Evolutionary conservation across 83 land plant species (phyloP).

Genomic region (Diphasiastrum complanatum): DNA sequence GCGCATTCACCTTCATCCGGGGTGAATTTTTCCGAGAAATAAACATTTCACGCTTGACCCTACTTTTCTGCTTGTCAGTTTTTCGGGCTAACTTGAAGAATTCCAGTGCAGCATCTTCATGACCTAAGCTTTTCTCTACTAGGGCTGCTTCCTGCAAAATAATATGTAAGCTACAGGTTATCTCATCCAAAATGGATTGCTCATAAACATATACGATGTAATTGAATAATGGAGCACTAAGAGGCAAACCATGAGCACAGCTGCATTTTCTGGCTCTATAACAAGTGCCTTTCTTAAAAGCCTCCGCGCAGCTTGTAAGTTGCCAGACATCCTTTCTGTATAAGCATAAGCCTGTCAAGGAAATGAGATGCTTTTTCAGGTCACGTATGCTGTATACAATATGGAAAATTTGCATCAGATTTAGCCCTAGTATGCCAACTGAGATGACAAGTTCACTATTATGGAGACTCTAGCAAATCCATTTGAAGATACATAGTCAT

Average conservation of each 20-base stretch:
- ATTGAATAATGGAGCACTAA: background rate
- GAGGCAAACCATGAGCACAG: conserved; percentile 28
- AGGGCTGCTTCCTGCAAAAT: conserved; percentile 32
- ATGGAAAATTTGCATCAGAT: background rate
- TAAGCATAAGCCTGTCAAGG: conserved; percentile 33
- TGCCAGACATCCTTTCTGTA: conserved; percentile 30
- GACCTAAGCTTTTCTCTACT: conserved; percentile 26
- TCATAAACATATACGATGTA: background rate
- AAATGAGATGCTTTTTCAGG: background rate
- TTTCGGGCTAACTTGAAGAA: conserved; percentile 24
- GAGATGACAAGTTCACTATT: background rate
- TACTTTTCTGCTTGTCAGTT: conserved; percentile 30
- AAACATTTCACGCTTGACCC: conserved; percentile 29
- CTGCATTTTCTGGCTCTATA: conserved; percentile 31
- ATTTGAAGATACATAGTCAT: background rate
- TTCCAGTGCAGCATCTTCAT: conserved; percentile 23
- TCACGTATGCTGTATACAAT: background rate
- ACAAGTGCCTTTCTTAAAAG: conserved; percentile 22
- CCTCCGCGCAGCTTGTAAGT: conserved; percentile 23
- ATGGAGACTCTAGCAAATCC: background rate
- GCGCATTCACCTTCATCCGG: no score
- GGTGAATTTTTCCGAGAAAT: conserved; percentile 23
- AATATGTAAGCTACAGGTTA: background rate
- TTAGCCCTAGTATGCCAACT: background rate
- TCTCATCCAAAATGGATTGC: background rate